These are phyloP conservation scores for Ganoderma multipileum DNA, from an alignment of 1,284 basidiomycete genomes.

Conservation along the genomic window DNA sequence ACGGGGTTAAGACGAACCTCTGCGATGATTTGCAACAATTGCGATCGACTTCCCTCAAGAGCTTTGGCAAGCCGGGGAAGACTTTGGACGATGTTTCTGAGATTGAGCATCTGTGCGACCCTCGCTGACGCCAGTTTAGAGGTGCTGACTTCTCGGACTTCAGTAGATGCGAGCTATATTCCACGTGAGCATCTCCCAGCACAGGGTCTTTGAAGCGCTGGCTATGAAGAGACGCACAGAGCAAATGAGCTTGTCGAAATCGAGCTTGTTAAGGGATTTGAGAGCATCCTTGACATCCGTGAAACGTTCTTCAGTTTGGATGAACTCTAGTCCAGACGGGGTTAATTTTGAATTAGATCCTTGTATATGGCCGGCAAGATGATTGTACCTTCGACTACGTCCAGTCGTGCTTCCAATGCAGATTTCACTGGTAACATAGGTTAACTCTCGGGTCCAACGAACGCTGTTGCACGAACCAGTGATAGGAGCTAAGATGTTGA, in stretches of 20 bases:
- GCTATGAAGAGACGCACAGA: conserved; percentile 52
- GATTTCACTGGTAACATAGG: conserved; percentile 50
- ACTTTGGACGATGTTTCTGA: conserved; percentile 73
- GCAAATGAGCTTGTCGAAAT: conserved; percentile 88
- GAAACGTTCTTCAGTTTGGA: conserved; percentile 79
- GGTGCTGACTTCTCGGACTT: conserved; percentile 57
- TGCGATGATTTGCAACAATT: conserved; percentile 67
- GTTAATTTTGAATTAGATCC: not conserved
- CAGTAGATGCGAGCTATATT: conserved; percentile 65
- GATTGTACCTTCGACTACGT: conserved; percentile 78
- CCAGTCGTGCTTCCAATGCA: conserved; percentile 81
- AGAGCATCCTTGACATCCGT: conserved; percentile 73
- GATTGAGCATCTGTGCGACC: conserved; percentile 77
- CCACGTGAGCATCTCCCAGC: not conserved
- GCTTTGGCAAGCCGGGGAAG: conserved; percentile 69
- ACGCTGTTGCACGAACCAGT: conserved; percentile 54
- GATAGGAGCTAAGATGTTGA: conserved; percentile 85
- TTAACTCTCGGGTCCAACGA: not conserved
- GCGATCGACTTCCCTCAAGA: conserved; percentile 62
- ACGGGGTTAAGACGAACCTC: conserved; percentile 49
- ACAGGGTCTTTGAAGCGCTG: not conserved
- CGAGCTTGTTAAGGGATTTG: conserved; percentile 77
- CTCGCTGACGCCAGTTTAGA: conserved; percentile 73
- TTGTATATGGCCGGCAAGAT: not conserved
- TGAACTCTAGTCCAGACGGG: conserved; percentile 61